These are phyloP conservation scores for Colletotrichum zoysiae DNA, from an alignment of 2,329 filamentous ascomycete species.

Conservation along the genomic window DNA sequence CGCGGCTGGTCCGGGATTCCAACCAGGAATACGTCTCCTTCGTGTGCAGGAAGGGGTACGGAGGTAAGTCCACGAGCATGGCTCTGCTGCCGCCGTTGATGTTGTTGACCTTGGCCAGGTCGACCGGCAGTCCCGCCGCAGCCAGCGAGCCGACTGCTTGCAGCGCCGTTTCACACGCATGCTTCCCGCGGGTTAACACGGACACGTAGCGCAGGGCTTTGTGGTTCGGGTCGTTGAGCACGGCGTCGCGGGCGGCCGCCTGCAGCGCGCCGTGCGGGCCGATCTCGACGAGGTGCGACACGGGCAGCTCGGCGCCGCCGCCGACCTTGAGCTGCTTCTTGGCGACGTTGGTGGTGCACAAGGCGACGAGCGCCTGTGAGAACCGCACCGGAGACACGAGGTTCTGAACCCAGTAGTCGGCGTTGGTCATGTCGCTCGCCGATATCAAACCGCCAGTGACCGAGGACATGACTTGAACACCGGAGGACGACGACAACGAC, in stretches of 20 bases:
- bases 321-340: slow-evolving; percentile 43
- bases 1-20: slow-evolving; percentile 31
- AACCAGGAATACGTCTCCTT: slow-evolving; percentile 35
- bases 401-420: slow-evolving; percentile 35
- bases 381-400: slow-evolving; percentile 27
- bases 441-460: slow-evolving; percentile 19
- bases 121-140: slow-evolving; percentile 45
- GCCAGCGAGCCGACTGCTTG: slow-evolving; percentile 42
- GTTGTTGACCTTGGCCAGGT: slow-evolving; percentile 60
- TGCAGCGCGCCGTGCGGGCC: slow-evolving; percentile 34
- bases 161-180: slow-evolving; percentile 13
- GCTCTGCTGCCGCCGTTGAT: neutral
- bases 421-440: neutral
- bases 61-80: slow-evolving; percentile 39
- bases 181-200: slow-evolving; percentile 2
- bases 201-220: slow-evolving; percentile 47
- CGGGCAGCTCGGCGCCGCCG: slow-evolving; percentile 36
- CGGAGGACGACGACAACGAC: neutral
- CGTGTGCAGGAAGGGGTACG: slow-evolving; percentile 40
- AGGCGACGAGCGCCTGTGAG: slow-evolving; percentile 25
- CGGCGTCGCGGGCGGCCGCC: slow-evolving; percentile 60
- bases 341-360: slow-evolving; percentile 19
- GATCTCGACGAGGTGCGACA: slow-evolving; percentile 31
- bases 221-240: slow-evolving; percentile 59
- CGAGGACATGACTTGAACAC: slow-evolving; percentile 48